Percentiles rank a stretch among this genome's conserved stretches.
These are phyloP conservation scores for Aspergillus carbonarius DNA, from an alignment of 2,329 filamentous ascomycete genomes.

Conservation along the genomic window DNA sequence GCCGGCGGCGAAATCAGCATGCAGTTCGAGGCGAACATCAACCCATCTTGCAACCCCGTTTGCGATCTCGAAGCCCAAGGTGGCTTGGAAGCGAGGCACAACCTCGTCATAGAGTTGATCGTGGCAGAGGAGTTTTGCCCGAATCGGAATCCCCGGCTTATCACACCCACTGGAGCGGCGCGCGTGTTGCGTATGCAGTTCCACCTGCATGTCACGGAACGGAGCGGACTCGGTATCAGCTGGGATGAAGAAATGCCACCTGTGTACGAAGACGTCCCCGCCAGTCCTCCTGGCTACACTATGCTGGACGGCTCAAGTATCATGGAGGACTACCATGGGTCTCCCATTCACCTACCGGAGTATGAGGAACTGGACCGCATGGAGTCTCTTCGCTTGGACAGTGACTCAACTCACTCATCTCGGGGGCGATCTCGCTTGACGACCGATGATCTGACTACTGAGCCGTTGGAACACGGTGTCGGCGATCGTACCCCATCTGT, in stretches of 20 bases:
- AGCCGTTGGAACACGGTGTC: slow-evolving; percentile 11
- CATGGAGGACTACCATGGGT: slow-evolving; percentile 49
- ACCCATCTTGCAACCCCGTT: slow-evolving; percentile 62
- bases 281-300: slow-evolving; percentile 72
- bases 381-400: slow-evolving; percentile 36
- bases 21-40: slow-evolving; percentile 68
- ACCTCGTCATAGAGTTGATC: slow-evolving; percentile 87
- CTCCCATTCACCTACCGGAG: slow-evolving; percentile 41
- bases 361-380: slow-evolving; percentile 50
- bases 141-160: slow-evolving; percentile 67
- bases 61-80: slow-evolving; percentile 75
- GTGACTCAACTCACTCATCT: slow-evolving; percentile 32
- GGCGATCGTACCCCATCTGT: slow-evolving; percentile 16
- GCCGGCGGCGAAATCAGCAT: slow-evolving; percentile 75
- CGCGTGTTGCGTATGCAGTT: slow-evolving; percentile 93
- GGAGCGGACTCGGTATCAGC: slow-evolving; percentile 81
- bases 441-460: slow-evolving; percentile 31
- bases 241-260: slow-evolving; percentile 97
- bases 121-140: slow-evolving; percentile 84
- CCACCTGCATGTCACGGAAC: slow-evolving; percentile 75
- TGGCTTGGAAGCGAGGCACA: slow-evolving; percentile 78
- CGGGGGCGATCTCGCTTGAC: slow-evolving; percentile 33
- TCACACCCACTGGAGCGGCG: slow-evolving; percentile 85
- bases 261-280: slow-evolving; percentile 89
- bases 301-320: slow-evolving; percentile 41